Conservation (phyloP, 768 basidiomycete species). For the Termitomyces sp. region DNA sequence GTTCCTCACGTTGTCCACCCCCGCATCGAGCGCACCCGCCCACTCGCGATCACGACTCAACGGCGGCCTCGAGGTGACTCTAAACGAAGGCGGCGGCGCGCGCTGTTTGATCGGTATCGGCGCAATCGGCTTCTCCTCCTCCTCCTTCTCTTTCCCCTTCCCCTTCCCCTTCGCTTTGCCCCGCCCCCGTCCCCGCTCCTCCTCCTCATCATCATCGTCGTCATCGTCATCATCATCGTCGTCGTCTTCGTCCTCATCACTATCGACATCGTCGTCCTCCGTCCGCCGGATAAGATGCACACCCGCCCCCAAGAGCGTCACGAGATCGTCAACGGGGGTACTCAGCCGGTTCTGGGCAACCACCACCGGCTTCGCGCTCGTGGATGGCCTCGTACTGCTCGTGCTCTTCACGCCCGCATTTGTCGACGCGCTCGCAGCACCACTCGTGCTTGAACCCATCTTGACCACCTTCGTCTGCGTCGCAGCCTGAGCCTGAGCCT, state of each 20-base stretch:
- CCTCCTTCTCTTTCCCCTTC: constrained; percentile 5
- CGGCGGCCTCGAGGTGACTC: constrained; percentile 56
- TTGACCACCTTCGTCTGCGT: background rate
- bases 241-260: constrained; percentile 13
- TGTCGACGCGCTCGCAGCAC: background rate
- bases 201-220: constrained; percentile 20
- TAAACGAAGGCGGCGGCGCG: constrained; percentile 51
- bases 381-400: background rate
- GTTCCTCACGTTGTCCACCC: no score
- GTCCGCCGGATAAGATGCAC: constrained; percentile 35
- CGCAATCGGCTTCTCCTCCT: constrained; percentile 28
- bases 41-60: constrained; percentile 18
- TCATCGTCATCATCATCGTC: constrained; percentile 20
- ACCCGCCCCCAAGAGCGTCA: constrained; percentile 36
- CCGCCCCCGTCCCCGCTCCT: constrained; percentile 25
- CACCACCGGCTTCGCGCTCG: background rate
- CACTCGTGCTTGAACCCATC: background rate
- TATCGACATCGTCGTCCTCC: constrained; percentile 24
- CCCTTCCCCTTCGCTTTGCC: background rate
- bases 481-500: background rate
- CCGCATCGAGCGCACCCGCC: background rate
- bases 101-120: constrained; percentile 59
- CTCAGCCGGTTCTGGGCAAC: constrained; percentile 16
- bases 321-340: constrained; percentile 37
- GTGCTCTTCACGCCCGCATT: background rate